Evolutionary conservation across 225 moss, liverwort and hornwort species (phyloP), one percentile per base, ranked within the genome.

Genomic region (Bryum argenteum): DNA sequence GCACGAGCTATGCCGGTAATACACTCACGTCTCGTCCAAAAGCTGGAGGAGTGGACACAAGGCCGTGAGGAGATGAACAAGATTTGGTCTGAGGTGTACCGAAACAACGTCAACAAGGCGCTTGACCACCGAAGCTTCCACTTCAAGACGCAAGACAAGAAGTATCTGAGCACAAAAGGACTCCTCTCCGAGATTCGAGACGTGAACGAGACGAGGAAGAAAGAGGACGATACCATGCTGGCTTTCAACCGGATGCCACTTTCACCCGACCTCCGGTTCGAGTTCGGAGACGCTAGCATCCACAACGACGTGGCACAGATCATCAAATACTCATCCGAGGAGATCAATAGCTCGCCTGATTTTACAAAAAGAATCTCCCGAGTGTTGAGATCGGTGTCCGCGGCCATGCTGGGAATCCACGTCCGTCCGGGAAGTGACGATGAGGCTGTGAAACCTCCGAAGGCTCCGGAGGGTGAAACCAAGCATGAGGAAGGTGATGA

Each of bases 101-200:
- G 87, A 1, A 94, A 94, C 68, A 94, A 94, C 68, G 88, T 84
- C 55, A 83, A 88, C 21, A 94, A 94, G 81, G 91, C 94, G 21
- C 80, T 94, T 55, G 94, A 94, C 74, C 91, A 91, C 74, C 84
- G 91, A 59, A 94, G 94, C 72, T 94, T 88, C 79, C 87, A 94
- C 71, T 94, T 94, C 80, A 91, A 86, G 65, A 89, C 89, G 80
- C 91, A 94, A 73, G 94, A 94, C 80, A 94, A 94, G 80, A 91
- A 91, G 83, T 81, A 81, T 53, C 81, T 94, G 60, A 91, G 91
- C 74, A 83, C 88, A 10, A 94, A 91, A 82, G 80, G 84, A 38
- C 70, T 91, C 63, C 81, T 91, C 20, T 80, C 83, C 16, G 91
- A 94, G 74, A 88, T 94, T 58, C 91, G 88, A 85, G 94, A 94